Evolutionary conservation across 306 rosid species (phyloP), one percentile per base, ranked within the genome.

Genomic region (Geum urbanum): DNA sequence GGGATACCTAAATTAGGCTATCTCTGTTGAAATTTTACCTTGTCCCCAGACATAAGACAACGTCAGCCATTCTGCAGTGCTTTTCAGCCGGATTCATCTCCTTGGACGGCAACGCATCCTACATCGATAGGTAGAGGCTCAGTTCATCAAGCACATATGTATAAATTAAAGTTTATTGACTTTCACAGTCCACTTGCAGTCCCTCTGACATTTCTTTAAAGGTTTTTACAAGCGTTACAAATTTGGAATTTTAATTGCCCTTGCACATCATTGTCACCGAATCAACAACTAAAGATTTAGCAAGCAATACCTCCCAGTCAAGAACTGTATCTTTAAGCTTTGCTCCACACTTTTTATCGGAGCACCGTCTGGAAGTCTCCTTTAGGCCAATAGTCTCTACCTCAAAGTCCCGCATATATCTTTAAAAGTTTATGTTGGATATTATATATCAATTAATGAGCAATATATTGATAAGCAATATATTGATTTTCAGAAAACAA

Each of bases 11-110:
- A 56, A 22, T 16, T 16, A 37, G 27, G 39, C 51, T 68, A n/a
- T n/a, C 58, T 22, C 50, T 50, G 72, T 70, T 15, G 19, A 67
- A 91, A 96, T 13, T 19, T 67, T 84, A 94, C 99, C 99, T 94
- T 55, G 99, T 94, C 77, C 99, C 99, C 77, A 94, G 75, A 86
- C 99, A 94, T 74, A 94, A 81, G 67, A 94, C 96, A 61, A 94
- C 77, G 80, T 94, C 99, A 20, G 99, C 99, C 88, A 87, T 89
- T 82, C 66, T 87, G 80, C 99, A 94, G 86, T 94, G 92, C 83
- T 87, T 91, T 88, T 94, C 99, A 22, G 99, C 96, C 39, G 88
- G 92, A 80, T 85, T 72, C 99, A 94, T 94, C 84, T 94, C 99
- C 83, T 94, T 91, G 24, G 84, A 64, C 58, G 99, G 99, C 82